These are phyloP conservation scores for Aspergillus homomorphus DNA, from an alignment of 495 filamentous ascomycete species.

Conservation along the genomic window DNA sequence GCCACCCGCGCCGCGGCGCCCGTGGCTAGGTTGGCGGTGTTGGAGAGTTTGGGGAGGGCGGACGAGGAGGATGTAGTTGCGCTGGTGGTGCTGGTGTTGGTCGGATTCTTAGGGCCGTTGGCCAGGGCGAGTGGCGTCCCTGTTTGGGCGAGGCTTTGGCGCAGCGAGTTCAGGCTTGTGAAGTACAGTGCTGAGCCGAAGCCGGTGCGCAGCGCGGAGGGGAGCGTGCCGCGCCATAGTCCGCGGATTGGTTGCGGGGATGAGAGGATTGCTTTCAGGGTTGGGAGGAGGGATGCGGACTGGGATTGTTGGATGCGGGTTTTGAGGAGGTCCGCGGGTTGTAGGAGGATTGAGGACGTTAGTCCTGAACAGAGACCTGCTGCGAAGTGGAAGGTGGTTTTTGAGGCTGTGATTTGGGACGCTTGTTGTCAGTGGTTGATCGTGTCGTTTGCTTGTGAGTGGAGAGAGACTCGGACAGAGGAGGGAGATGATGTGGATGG, in stretches of 20 bases:
- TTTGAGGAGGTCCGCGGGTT: conserved; percentile 96
- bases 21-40: conserved; percentile 78
- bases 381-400: conserved; percentile 73
- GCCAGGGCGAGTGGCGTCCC: conserved; percentile 24
- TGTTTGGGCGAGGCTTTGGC: conserved; percentile 60
- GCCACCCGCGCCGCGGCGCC: conserved; percentile 80
- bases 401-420: conserved; percentile 32
- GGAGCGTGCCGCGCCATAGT: conserved; percentile 94
- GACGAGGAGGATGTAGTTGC: conserved; percentile 54
- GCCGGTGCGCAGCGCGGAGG: conserved; percentile 87
- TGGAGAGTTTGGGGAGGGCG: conserved; percentile 77
- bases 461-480: not conserved
- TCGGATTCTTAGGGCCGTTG: conserved; percentile 12
- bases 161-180: conserved; percentile 77
- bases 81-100: not conserved
- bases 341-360: conserved; percentile 81
- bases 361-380: conserved; percentile 87
- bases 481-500: not conserved
- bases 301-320: conserved; percentile 76
- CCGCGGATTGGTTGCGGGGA: conserved; percentile 60
- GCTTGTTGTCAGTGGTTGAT: not conserved
- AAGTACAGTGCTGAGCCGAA: conserved; percentile 94
- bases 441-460: not conserved
- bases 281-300: conserved; percentile 61
- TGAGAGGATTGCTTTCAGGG: conserved; percentile 65